These are phyloP conservation scores for Copromyces sp. DNA, from an alignment of 495 filamentous ascomycete species.

Conservation along the genomic window DNA sequence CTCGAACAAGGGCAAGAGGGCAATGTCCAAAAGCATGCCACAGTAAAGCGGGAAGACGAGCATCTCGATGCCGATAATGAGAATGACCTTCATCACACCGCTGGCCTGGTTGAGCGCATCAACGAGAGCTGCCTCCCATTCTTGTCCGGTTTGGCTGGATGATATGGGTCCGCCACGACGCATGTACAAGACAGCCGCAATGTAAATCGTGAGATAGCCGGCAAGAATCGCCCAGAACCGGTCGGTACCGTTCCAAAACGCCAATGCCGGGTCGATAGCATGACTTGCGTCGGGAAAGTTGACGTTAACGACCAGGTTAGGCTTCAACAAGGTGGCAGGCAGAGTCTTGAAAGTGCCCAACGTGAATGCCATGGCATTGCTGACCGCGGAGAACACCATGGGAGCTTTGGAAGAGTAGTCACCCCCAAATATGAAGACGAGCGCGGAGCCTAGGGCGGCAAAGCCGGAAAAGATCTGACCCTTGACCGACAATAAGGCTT, in stretches of 20 bases:
- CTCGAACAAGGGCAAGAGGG: conserved; percentile 80
- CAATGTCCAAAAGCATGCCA: conserved; percentile 79
- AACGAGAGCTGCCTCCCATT: conserved; percentile 67
- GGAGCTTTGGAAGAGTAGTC: conserved; percentile 21
- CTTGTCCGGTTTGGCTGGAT: conserved; percentile 52
- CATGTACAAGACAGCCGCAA: conserved; percentile 69
- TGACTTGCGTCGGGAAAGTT: conserved; percentile 26
- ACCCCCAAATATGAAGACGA: conserved; percentile 24
- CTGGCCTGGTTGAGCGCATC: conserved; percentile 85
- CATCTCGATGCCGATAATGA: conserved; percentile 99
- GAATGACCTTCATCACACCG: conserved; percentile 92
- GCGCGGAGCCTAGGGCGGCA: conserved; percentile 10
- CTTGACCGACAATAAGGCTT: conserved; percentile 31
- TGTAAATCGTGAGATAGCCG: conserved; percentile 67
- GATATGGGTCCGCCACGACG: conserved; percentile 56
- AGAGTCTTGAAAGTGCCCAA: conserved; percentile 10
- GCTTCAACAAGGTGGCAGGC: conserved; percentile 12
- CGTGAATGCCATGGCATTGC: conserved; percentile 2
- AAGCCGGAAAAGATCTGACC: conserved; percentile 20
- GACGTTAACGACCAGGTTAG: conserved; percentile 43
- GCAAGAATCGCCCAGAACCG: conserved; percentile 67
- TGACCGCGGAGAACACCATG: background rate
- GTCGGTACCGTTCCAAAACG: conserved; percentile 68
- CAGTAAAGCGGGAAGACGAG: conserved; percentile 94
- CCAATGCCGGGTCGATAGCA: conserved; percentile 49